Conservation (phyloP, 495 filamentous ascomycete genomes). For the Copromyces sp. region DNA sequence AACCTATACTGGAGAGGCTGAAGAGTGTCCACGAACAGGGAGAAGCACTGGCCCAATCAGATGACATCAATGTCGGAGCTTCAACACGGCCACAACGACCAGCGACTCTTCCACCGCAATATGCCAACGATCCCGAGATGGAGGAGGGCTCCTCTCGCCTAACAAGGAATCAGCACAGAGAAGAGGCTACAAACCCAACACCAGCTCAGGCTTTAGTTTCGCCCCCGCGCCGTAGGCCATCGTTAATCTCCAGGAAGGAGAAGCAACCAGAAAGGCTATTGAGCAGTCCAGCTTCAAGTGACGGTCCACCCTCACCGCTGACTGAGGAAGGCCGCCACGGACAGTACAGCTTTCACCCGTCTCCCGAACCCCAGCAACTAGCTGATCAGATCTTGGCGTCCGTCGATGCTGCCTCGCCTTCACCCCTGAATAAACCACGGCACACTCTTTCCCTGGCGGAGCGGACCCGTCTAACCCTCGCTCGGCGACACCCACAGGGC, state of each 20-base stretch:
- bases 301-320: background rate
- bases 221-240: background rate
- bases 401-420: slow-evolving; percentile 39
- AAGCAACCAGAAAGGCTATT: background rate
- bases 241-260: background rate
- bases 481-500: slow-evolving; percentile 28
- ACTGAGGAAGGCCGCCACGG: background rate
- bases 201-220: background rate
- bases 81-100: background rate
- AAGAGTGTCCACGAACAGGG: background rate
- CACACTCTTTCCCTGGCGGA: slow-evolving; percentile 45
- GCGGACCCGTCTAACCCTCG: slow-evolving; percentile 42
- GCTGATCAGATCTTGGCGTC: slow-evolving; percentile 48
- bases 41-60: background rate
- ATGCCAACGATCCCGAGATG: background rate
- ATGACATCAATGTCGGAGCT: background rate
- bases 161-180: background rate
- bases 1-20: background rate
- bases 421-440: slow-evolving; percentile 41
- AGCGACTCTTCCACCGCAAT: background rate
- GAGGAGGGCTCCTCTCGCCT: background rate
- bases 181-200: background rate
- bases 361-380: slow-evolving; percentile 38
- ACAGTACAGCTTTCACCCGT: background rate
- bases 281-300: background rate